Evolutionary conservation across 2,329 filamentous ascomycete genomes (phyloP).

Genomic region (Fusarium aywerte): DNA sequence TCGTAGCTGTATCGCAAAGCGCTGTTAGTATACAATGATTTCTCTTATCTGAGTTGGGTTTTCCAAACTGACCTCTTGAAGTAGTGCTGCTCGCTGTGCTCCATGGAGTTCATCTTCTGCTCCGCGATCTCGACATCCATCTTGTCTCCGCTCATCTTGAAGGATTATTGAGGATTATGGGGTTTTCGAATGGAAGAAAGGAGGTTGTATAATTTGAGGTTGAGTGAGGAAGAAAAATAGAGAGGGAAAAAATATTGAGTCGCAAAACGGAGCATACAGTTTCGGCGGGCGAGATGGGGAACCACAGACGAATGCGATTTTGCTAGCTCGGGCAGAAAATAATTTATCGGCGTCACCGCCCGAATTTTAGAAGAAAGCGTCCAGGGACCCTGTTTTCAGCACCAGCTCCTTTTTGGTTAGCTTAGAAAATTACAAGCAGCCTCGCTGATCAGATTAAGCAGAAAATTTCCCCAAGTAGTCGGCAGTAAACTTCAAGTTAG

Average conservation of each 20-base stretch:
- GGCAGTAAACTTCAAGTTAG: no score
- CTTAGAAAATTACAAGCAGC: not conserved
- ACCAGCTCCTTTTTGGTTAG: conserved; percentile 24
- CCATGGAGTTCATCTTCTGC: conserved; percentile 75
- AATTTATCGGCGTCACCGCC: conserved; percentile 49
- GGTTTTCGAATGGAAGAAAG: conserved; percentile 1
- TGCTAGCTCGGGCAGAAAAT: conserved; percentile 47
- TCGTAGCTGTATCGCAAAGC: conserved; percentile 76
- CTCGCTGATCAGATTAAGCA: not conserved
- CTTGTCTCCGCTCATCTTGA: conserved; percentile 60
- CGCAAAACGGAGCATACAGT: conserved; percentile 33
- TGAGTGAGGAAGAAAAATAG: conserved; percentile 10
- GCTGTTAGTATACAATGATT: conserved; percentile 51
- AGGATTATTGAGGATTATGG: conserved; percentile 5
- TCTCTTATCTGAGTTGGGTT: not conserved
- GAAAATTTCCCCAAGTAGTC: not conserved
- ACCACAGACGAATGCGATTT: conserved; percentile 42
- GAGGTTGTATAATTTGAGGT: not conserved
- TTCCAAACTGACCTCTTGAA: conserved; percentile 82
- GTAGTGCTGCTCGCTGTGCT: conserved; percentile 98
- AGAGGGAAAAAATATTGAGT: conserved; percentile 24
- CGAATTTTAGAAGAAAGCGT: conserved; percentile 35
- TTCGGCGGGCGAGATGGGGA: conserved; percentile 26
- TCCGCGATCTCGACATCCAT: conserved; percentile 71
- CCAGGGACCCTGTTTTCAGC: conserved; percentile 31